These are phyloP conservation scores for Podaxis sp. DNA, from an alignment of 768 basidiomycete species.

Conservation along the genomic window DNA sequence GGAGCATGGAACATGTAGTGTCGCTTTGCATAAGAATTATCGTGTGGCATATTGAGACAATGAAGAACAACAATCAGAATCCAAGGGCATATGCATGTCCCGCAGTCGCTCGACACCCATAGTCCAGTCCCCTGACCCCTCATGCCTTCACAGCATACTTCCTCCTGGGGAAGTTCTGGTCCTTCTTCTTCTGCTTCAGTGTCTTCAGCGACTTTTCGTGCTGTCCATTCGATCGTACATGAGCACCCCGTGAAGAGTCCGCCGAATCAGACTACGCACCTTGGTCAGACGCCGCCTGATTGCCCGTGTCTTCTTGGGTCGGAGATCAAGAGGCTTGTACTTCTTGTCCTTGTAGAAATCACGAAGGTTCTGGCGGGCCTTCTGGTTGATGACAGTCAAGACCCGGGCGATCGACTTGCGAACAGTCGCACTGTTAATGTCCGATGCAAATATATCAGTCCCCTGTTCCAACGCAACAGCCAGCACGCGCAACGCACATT, in stretches of 20 bases:
- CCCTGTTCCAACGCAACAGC: constrained; percentile 9
- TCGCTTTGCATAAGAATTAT: constrained; percentile 8
- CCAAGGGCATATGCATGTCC: constrained; percentile 22
- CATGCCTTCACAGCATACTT: constrained; percentile 96
- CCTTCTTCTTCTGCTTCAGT: constrained; percentile 91
- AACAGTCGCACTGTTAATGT: constrained; percentile 70
- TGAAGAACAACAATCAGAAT: constrained; percentile 26
- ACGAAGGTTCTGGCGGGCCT: constrained; percentile 93
- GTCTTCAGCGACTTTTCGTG: constrained; percentile 86
- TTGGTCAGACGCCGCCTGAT: constrained; percentile 94
- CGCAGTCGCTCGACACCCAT: constrained; percentile 21
- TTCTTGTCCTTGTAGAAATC: constrained; percentile 99
- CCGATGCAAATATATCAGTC: not conserved
- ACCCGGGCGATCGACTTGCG: constrained; percentile 99
- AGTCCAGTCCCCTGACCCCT: constrained; percentile 26
- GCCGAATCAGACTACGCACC: constrained; percentile 41
- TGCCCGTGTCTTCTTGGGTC: constrained; percentile 96
- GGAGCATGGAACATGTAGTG: constrained; percentile 13
- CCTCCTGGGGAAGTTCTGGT: constrained; percentile 88
- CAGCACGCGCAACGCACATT: constrained; percentile 65
- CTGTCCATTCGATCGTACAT: constrained; percentile 35
- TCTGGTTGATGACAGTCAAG: constrained; percentile 97
- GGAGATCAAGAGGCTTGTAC: constrained; percentile 95
- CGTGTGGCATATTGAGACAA: constrained; percentile 21
- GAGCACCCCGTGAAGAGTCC: not conserved